These are phyloP conservation scores for Gossypium trilobum DNA, from an alignment of 441 rosid species.

Conservation along the genomic window DNA sequence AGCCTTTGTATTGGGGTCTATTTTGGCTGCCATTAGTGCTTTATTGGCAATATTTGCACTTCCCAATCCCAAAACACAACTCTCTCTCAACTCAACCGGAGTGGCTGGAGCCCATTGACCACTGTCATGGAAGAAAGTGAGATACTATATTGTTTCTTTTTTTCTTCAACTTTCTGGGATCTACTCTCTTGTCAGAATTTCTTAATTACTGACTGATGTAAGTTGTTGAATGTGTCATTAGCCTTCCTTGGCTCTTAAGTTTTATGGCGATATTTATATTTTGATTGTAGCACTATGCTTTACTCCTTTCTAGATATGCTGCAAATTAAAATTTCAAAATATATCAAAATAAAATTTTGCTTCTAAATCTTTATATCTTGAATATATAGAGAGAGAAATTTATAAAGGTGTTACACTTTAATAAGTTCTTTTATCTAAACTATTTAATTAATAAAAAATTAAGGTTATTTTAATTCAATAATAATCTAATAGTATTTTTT, in stretches of 20 bases:
- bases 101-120: constrained; percentile 7
- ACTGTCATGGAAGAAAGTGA: neutral
- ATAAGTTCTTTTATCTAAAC: too few species aligned
- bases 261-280: neutral
- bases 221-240: neutral
- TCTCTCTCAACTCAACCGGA: neutral
- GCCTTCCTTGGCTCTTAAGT: neutral
- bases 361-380: too few species aligned
- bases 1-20: constrained; percentile 24
- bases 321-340: neutral
- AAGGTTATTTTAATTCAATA: too few species aligned
- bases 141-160: neutral
- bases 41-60: constrained; percentile 9
- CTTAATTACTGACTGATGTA: neutral
- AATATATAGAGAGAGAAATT: too few species aligned
- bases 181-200: neutral
- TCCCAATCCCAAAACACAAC: constrained; percentile 12
- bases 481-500: too few species aligned
- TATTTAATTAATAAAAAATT: too few species aligned
- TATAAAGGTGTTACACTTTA: too few species aligned
- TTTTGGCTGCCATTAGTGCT: neutral
- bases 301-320: neutral
- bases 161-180: neutral
- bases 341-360: too few species aligned
- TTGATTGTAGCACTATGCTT: neutral